phyloP scores from a whole-genome alignment of 192 early-diverging fungal genomes.

The Rhizophagus sp. region DNA sequence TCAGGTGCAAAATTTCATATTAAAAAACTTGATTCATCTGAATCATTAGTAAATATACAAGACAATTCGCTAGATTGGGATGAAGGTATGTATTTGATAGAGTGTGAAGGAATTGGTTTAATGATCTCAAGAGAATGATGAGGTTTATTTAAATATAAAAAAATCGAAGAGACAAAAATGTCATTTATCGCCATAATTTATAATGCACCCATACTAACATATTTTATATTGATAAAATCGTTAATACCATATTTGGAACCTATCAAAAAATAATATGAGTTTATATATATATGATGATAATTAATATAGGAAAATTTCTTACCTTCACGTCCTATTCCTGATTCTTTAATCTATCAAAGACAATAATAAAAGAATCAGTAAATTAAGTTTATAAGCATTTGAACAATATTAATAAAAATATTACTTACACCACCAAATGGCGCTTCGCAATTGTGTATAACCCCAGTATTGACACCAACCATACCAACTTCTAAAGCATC shows the following conservation, averaged over 20 bases:
- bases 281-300: neutral
- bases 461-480: conserved; percentile 86
- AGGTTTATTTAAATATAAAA: neutral
- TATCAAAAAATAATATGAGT: neutral
- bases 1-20: conserved; percentile 33
- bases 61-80: neutral
- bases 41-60: neutral
- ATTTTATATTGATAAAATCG: conserved; percentile 70
- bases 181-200: neutral
- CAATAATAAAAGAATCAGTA: neutral
- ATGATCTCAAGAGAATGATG: neutral
- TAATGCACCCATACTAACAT: conserved; percentile 54
- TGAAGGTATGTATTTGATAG: neutral
- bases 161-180: neutral
- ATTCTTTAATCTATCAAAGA: conserved; percentile 56
- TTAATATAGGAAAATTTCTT: neutral
- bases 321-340: conserved; percentile 76
- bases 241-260: conserved; percentile 59
- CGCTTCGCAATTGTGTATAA: conserved; percentile 49
- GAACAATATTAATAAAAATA: neutral
- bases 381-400: neutral
- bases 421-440: conserved; percentile 74
- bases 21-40: neutral
- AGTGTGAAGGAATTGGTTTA: conserved; percentile 14
- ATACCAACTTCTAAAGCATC: conserved; percentile 84